Evolutionary conservation across 352 stramenopile species (phyloP).

Genomic region (Globisporangium solare): DNA sequence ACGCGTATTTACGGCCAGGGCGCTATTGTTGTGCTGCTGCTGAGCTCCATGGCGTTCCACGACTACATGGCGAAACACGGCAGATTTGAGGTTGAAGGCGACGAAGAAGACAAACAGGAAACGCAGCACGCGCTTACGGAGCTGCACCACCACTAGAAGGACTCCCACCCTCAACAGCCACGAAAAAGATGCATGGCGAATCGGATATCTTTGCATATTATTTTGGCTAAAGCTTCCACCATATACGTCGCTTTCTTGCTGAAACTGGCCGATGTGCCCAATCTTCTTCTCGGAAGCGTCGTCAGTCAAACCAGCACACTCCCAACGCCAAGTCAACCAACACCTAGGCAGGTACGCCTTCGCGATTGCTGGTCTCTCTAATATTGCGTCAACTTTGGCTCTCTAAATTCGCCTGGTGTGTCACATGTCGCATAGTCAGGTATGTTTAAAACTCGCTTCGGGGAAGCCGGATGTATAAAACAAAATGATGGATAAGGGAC

Average conservation of each 20-base stretch:
- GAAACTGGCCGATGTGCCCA: too few species aligned
- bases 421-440: too few species aligned
- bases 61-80: conserved; percentile 75
- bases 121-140: neutral
- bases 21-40: conserved; percentile 57
- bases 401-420: too few species aligned
- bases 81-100: conserved; percentile 41
- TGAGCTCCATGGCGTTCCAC: conserved; percentile 80
- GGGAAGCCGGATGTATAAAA: neutral
- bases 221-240: conserved; percentile 1
- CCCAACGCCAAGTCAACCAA: neutral
- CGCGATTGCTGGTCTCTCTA: too few species aligned
- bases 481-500: neutral
- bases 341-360: too few species aligned
- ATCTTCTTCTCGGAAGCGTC: too few species aligned
- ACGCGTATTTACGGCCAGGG: conserved; percentile 80
- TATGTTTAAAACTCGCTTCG: too few species aligned
- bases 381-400: too few species aligned
- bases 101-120: conserved; percentile 4
- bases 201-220: neutral
- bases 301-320: neutral
- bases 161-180: neutral
- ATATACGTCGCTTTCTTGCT: neutral
- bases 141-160: neutral
- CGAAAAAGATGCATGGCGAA: neutral